These are phyloP conservation scores for Xylaria curta DNA, from an alignment of 495 filamentous ascomycete species.

Conservation along the genomic window DNA sequence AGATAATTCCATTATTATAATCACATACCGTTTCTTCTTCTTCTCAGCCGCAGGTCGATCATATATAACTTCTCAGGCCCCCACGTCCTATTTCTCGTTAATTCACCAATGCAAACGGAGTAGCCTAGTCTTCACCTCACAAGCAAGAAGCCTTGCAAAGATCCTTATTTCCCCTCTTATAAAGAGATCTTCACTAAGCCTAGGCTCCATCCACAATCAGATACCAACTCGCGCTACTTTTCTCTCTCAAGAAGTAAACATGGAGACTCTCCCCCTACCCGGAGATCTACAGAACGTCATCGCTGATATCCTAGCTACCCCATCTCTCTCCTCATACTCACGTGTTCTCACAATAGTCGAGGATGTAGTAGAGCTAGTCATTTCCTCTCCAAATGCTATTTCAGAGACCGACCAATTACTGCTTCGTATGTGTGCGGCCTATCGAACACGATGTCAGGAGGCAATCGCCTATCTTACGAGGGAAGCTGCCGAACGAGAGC, in stretches of 20 bases:
- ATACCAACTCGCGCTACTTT: neutral
- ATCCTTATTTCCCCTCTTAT: neutral
- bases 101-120: neutral
- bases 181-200: neutral
- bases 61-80: slow-evolving; percentile 1
- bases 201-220: neutral
- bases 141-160: slow-evolving; percentile 5
- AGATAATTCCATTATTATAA: neutral
- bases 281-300: neutral
- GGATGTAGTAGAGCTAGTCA: neutral
- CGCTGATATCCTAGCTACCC: neutral
- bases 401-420: neutral
- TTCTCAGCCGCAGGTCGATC: neutral
- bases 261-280: neutral
- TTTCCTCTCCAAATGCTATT: neutral
- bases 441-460: neutral
- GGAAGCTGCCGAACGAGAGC: neutral
- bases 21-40: neutral
- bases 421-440: neutral
- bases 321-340: slow-evolving; percentile 1
- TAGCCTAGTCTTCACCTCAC: neutral
- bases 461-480: neutral
- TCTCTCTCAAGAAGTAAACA: neutral
- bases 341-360: neutral
- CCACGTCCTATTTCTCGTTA: neutral